Conservation (phyloP, 2,329 filamentous ascomycete genomes). For the Amesomyces nigricolor region DNA sequence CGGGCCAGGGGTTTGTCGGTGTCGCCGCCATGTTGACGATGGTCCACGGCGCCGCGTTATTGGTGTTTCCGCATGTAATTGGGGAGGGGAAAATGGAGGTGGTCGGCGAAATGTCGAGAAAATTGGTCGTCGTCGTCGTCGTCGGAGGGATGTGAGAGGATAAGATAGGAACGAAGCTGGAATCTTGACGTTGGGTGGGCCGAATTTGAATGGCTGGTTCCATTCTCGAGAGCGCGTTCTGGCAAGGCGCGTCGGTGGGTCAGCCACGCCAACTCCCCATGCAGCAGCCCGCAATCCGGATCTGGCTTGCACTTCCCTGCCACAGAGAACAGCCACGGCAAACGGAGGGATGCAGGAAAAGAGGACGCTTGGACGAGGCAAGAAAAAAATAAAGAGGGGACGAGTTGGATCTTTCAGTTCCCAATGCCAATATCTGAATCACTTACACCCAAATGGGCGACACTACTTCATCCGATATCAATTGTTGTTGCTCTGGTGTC, state of each 20-base stretch:
- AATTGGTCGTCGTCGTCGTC: background rate
- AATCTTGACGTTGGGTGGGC: conserved; percentile 15
- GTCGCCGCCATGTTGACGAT: conserved; percentile 22
- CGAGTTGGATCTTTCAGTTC: background rate
- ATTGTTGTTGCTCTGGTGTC: background rate
- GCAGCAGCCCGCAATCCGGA: conserved; percentile 1
- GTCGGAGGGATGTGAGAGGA: conserved; percentile 1
- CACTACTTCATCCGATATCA: background rate
- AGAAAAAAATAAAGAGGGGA: background rate
- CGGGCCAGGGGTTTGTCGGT: conserved; percentile 22
- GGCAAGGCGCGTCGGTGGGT: conserved; percentile 26
- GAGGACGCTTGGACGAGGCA: background rate
- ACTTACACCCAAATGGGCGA: background rate
- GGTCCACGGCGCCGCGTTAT: conserved; percentile 12
- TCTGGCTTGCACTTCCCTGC: conserved; percentile 7
- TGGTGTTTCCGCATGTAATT: conserved; percentile 15
- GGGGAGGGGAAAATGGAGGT: conserved; percentile 8
- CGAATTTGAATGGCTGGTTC: conserved; percentile 25
- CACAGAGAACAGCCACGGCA: background rate
- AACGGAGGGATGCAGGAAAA: background rate
- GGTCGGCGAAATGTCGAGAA: background rate
- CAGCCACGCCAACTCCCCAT: conserved; percentile 12
- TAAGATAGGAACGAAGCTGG: conserved; percentile 10
- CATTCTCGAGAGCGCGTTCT: conserved; percentile 24
- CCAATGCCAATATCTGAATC: background rate